Base-by-base conservation (phyloP, 2,329 filamentous ascomycete species). In the Fusarium sp. region DNA sequence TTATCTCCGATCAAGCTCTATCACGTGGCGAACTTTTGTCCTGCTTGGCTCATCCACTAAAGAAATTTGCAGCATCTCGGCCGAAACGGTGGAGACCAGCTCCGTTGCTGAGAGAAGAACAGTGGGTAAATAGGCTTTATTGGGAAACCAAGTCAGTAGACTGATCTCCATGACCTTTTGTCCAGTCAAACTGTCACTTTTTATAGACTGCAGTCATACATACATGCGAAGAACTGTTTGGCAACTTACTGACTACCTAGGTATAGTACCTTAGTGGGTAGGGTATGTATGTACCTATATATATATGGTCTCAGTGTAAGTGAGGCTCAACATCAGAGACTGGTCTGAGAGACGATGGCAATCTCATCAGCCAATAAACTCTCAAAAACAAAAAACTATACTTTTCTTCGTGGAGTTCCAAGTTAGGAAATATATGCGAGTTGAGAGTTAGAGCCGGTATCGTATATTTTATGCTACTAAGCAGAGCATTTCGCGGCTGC, bases 21-120 rank as follows among this genome's bases (percentile, higher is more conserved):
- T 46, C 60, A 61, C 56, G 44, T 52, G 51, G 48, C 52, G 61
- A 64, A 64, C 61, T 64, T 64, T 64, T 64, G 61, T 58, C 39
- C 48, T 29, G 38, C 51, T 52, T 31, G 39, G 46, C 43, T 64
- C 51, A 49, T 11, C 61, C 61, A 62, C 54, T 42, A 4, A 25
- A 46, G 21, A 25, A 25, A 37, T 32, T 48, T 45, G 45, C 35
- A 38, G 31, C 38, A 39, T 60, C 41, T 60, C 49, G 43, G 54
- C 49, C 46, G 25, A 39, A 38, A 51, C 14, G 17, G 14, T 36
- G 14, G 46, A 39, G 21, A 29, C 8, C 7, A 19, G n/a, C 21
- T 57, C 15, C 17, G 10, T 36, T 23, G 8, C 41, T 55, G 29
- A 27, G 36, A n/a, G 31, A 35, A 13, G n/a, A 29, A 10, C 13